phyloP scores from a whole-genome alignment of 2,329 filamentous ascomycete genomes.

The Beauveria asiatica region DNA sequence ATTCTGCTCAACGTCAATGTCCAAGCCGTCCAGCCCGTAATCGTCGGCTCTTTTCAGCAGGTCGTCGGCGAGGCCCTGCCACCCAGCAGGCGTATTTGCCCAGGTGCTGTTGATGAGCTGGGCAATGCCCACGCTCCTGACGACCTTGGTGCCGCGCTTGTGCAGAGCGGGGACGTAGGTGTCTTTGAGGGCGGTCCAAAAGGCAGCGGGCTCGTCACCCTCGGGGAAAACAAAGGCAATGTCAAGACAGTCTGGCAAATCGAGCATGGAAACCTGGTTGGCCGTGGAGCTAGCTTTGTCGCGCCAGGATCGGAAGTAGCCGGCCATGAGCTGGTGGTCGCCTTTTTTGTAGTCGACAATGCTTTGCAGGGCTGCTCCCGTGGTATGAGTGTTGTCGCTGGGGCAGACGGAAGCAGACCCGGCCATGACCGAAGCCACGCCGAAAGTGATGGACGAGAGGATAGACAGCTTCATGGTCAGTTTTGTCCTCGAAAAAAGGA shows the following conservation, averaged over 20 bases:
- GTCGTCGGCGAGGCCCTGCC: not conserved
- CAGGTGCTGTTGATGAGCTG: not conserved
- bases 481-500: not conserved
- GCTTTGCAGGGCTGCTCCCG: slow-evolving; percentile 1
- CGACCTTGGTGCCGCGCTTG: slow-evolving; percentile 6
- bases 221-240: slow-evolving; percentile 11
- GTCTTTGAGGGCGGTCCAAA: not conserved
- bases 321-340: slow-evolving; percentile 7
- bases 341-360: slow-evolving; percentile 9
- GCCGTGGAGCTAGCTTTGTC: not conserved
- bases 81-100: slow-evolving; percentile 1
- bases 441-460: not conserved
- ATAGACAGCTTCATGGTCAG: slow-evolving; percentile 2
- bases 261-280: slow-evolving; percentile 8
- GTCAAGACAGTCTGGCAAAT: slow-evolving; percentile 9
- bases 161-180: slow-evolving; percentile 1
- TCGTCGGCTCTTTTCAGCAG: not conserved
- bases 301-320: slow-evolving; percentile 8
- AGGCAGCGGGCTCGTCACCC: not conserved
- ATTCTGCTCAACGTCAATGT: slow-evolving; percentile 6
- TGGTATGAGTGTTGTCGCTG: slow-evolving; percentile 2
- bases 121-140: not conserved
- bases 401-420: slow-evolving; percentile 7
- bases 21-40: slow-evolving; percentile 7
- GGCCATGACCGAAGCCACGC: not conserved